These are phyloP conservation scores for Withania somnifera DNA, from an alignment of 305 asterid genomes.

Conservation along the genomic window DNA sequence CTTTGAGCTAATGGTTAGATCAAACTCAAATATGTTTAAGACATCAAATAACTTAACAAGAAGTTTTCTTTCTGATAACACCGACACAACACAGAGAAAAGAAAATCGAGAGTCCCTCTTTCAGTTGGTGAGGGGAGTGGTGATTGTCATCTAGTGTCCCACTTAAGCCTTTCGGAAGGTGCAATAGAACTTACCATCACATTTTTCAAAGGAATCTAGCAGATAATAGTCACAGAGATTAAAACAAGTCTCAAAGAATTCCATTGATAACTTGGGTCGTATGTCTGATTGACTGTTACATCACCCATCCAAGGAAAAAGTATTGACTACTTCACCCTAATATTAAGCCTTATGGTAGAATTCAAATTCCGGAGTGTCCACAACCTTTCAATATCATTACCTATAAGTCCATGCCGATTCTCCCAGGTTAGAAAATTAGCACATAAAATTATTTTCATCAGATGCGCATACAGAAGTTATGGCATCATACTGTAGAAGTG, in stretches of 20 bases:
- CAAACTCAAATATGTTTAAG: background rate
- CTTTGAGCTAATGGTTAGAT: background rate
- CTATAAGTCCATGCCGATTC: background rate
- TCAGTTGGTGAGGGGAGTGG: background rate
- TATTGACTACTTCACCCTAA: background rate
- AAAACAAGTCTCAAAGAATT: background rate
- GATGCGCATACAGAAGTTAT: background rate
- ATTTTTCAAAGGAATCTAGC: background rate
- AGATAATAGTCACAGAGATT: background rate
- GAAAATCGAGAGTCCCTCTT: background rate
- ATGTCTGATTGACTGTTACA: background rate
- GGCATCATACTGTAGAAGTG: background rate
- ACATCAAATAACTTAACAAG: background rate
- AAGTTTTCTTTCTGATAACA: background rate
- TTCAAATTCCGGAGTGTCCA: background rate
- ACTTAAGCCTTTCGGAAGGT: background rate
- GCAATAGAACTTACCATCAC: background rate
- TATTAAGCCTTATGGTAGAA: background rate
- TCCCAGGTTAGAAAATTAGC: background rate
- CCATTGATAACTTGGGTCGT: background rate
- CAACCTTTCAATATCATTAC: background rate
- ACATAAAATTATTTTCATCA: background rate
- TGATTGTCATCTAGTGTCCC: background rate
- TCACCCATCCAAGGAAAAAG: background rate
- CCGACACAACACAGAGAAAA: background rate